Conservation (phyloP, 2,329 filamentous ascomycete species). For the Penicillium sp. region DNA sequence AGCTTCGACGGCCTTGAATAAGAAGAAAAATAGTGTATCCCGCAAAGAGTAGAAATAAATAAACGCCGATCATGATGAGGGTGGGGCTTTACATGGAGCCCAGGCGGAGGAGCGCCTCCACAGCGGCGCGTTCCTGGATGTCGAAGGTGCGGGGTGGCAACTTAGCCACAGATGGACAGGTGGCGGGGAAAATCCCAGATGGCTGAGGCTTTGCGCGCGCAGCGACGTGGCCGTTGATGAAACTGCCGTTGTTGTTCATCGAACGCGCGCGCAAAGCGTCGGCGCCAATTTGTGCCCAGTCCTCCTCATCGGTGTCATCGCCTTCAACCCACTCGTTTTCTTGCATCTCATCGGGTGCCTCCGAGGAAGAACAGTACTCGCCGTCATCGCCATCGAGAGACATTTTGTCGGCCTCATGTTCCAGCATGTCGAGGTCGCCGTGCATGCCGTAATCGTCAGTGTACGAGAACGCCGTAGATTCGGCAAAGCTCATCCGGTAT, state of each 20-base stretch:
- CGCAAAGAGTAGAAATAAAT: constrained; percentile 1
- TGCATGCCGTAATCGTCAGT: constrained; percentile 62
- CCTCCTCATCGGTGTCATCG: constrained; percentile 91
- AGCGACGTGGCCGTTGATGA: constrained; percentile 30
- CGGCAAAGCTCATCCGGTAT: constrained; percentile 63
- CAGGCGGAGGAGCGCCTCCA: constrained; percentile 50
- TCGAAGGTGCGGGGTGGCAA: constrained; percentile 41
- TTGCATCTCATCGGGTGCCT: constrained; percentile 63
- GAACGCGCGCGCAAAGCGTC: constrained; percentile 73
- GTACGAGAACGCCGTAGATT: constrained; percentile 74
- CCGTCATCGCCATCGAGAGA: constrained; percentile 71
- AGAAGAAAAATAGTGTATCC: constrained; percentile 8
- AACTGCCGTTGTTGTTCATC: constrained; percentile 48
- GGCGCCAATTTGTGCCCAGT: constrained; percentile 88
- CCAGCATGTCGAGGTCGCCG: constrained; percentile 65
- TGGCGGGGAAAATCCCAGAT: constrained; percentile 22
- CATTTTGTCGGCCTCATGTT: constrained; percentile 93
- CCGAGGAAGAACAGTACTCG: constrained; percentile 71
- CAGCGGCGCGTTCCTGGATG: constrained; percentile 48
- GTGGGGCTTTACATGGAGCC: constrained; percentile 47
- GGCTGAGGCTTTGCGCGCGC: constrained; percentile 24
- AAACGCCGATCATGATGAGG: constrained; percentile 28
- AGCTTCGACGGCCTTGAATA: constrained; percentile 25
- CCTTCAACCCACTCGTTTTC: constrained; percentile 79
- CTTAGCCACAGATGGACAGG: constrained; percentile 42